Base-by-base conservation (phyloP, 306 rosid genomes). In the Leucaena leucocephala region DNA sequence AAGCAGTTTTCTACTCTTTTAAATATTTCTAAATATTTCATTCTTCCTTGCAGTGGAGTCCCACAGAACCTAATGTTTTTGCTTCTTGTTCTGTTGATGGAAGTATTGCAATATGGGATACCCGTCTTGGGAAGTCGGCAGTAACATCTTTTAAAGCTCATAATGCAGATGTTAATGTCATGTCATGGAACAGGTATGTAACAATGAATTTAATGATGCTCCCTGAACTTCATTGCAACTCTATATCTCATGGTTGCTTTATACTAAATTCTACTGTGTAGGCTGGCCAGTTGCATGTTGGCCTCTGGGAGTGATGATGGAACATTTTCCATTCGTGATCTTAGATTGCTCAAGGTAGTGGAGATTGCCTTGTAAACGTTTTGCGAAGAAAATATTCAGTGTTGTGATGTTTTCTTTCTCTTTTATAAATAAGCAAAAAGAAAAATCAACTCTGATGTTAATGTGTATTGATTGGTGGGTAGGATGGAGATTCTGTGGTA, bases 241-340 rank as follows among this genome's bases (percentile, higher is more conserved):
- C 15, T 38, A 69, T 68, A 65, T 59, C 40, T n/a, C 58, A 55
- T 75, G 44, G 19, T 46, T 54, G 45, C 21, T 69, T 71, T 80
- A 76, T 71, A n/a, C 59, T 68, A 68, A 34, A 13, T 83, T 69
- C 38, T 68, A 5, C 21, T n/a, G 59, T 17, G 68, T 54, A 95
- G 99, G 91, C 86, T 90, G 81, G 98, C 96, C 43, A 89, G 87
- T 80, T 85, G 92, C 80, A 90, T 95, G 99, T 81, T 95, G 87
- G 99, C 99, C 63, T 95, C 99, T 2, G 99, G 99, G 71, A 85
- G 97, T 77, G 99, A 95, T 71, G 98, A 95, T 71, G 99, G 99
- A 63, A 85, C 98, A 15, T 93, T 93, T 83, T 87, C 99, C 66
- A 95, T 95, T 80, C 98, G 89, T 11, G 99, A 95, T 88, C 97